phyloP scores from a whole-genome alignment of 495 filamentous ascomycete genomes.

The Astrocystis sublimbata region DNA sequence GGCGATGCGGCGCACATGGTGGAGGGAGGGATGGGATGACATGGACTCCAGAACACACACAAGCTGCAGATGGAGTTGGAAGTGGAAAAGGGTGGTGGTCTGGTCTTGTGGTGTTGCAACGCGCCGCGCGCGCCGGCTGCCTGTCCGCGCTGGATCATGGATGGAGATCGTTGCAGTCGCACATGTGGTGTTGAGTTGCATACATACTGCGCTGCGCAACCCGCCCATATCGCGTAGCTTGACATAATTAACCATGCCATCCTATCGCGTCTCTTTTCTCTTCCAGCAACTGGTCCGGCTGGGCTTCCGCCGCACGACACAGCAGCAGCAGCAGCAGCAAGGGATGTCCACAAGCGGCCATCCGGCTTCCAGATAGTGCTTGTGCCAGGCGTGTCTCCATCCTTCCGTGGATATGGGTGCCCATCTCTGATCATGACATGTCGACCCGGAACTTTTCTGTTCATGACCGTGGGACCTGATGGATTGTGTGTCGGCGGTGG shows the following conservation, averaged over 20 bases:
- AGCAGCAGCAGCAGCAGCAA: not conserved
- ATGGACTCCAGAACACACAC: conserved; percentile 15
- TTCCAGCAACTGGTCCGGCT: not conserved
- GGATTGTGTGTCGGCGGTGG: not conserved
- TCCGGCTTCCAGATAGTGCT: not conserved
- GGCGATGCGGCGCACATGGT: conserved; percentile 9
- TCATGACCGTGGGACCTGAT: conserved; percentile 14
- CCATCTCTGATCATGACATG: conserved; percentile 7
- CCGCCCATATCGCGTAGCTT: conserved; percentile 6
- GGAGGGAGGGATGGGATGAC: no score
- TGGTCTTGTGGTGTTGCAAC: conserved; percentile 19
- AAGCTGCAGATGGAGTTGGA: conserved; percentile 1
- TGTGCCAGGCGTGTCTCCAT: not conserved
- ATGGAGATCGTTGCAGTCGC: conserved; percentile 20
- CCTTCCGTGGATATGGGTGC: not conserved
- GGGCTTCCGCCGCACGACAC: not conserved
- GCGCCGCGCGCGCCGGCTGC: conserved; percentile 18
- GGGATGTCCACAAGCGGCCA: no score
- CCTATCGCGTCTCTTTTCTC: not conserved
- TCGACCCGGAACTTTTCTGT: not conserved
- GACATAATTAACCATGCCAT: no score
- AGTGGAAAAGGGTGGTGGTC: not conserved
- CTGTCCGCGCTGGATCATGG: no score
- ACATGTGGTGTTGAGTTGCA: not conserved
- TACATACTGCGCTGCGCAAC: not conserved